Base-by-base conservation (phyloP, 176 grass and related monocot species). In the Cymbopogon citratus region DNA sequence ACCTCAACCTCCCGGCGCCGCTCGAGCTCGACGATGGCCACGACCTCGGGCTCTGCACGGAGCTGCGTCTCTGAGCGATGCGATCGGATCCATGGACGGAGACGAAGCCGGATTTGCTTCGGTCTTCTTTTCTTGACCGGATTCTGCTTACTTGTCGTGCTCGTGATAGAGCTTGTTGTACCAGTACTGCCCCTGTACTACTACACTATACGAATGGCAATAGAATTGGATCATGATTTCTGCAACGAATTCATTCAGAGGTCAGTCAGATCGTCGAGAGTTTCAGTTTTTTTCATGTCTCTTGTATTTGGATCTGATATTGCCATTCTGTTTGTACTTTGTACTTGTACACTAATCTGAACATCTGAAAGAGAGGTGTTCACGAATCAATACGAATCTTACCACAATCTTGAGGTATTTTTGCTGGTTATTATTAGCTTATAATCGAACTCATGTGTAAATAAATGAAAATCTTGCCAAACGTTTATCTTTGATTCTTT, bases 1-100 rank as follows among this genome's bases (percentile, higher is more conserved):
- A 86, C 67, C 88, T 90, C 67, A 86, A 90, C 48, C 67, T 86
- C 59, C 83, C 83, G 12, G 78, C 87, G 78, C 83, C 78, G 67
- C 0, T 43, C 61, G 73, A 90, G 9, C 4, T 14, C 34, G 80
- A 80, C 25, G 80, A 84, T 59, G n/a, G 9, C 11, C 36, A 61
- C 6, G 74, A 33, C 2, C 66, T 67, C 9, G 57, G 40, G 0
- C 60, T 67, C 13, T 82, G 79, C 83, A 86, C 88, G 28, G 88
- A 90, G 14, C 79, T 90, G 23, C 79, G 74, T 59, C 83, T 90
- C 46, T 90, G 60, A 34, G 12, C 18, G 40, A 65, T 82, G 12
- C 18, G 40, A 65, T 82, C 64, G 83, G 71, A 79, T 70, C 40
- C 69, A 39, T 4, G 1, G 49, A 5, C 69, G 5, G 18, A 76